Conservation (phyloP, 768 basidiomycete species). For the Naganishia vishniacii region DNA sequence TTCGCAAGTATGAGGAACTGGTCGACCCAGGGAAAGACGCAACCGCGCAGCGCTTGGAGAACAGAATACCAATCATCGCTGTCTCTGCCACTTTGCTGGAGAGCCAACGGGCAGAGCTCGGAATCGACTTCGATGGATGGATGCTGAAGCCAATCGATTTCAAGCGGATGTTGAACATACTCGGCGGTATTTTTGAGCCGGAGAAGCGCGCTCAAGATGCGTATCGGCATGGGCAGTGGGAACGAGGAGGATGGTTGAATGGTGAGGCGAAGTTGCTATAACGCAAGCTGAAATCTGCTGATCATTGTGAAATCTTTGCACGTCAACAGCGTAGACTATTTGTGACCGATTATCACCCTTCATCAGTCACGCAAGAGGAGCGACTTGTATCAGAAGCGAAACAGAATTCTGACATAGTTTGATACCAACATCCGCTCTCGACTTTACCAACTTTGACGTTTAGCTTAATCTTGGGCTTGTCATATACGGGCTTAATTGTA, state of each 20-base stretch:
- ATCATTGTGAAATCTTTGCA: too few species aligned
- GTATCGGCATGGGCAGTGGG: constrained; percentile 49
- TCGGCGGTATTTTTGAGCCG: constrained; percentile 59
- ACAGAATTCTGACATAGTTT: too few species aligned
- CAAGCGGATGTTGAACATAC: constrained; percentile 58
- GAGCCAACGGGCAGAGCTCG: constrained; percentile 56
- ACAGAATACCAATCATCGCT: constrained; percentile 71
- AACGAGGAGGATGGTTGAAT: constrained; percentile 48
- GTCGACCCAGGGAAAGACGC: neutral
- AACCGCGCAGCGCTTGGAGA: constrained; percentile 52
- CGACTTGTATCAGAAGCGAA: too few species aligned
- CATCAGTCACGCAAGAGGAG: too few species aligned
- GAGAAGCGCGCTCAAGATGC: constrained; percentile 56
- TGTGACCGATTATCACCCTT: too few species aligned
- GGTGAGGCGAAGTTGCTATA: neutral
- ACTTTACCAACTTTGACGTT: too few species aligned
- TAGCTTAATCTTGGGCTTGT: too few species aligned
- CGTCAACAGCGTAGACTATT: too few species aligned
- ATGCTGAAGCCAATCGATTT: constrained; percentile 78
- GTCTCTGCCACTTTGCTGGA: constrained; percentile 70
- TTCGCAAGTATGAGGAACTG: constrained; percentile 59
- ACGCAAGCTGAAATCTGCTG: too few species aligned
- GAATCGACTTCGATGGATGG: constrained; percentile 70
- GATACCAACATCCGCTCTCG: too few species aligned
- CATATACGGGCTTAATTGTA: too few species aligned